Evolutionary conservation across 495 filamentous ascomycete species (phyloP).

Genomic region (Penicillium simplicissimum): DNA sequence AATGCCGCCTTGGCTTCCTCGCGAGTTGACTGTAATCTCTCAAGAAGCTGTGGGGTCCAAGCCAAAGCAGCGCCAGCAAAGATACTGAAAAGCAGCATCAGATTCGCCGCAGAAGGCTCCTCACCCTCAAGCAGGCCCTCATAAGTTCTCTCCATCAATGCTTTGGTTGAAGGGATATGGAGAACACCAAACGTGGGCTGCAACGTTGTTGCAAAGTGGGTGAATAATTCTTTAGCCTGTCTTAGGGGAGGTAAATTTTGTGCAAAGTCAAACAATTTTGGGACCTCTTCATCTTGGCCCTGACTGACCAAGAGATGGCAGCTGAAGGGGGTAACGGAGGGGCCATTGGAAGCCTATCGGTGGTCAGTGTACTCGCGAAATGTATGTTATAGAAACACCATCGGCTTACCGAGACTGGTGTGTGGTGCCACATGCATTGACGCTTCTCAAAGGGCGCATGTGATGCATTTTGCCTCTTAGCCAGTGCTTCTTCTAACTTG

Average conservation of each 20-base stretch:
- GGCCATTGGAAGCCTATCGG: slow-evolving; percentile 7
- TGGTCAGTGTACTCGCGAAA: background rate
- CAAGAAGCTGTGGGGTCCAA: slow-evolving; percentile 25
- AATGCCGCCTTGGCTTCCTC: slow-evolving; percentile 25
- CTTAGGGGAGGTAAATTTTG: slow-evolving; percentile 25
- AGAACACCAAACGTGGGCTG: slow-evolving; percentile 28
- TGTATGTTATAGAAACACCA: background rate
- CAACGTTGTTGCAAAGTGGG: slow-evolving; percentile 26
- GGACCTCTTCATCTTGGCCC: background rate
- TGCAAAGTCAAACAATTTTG: slow-evolving; percentile 9
- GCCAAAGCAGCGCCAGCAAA: slow-evolving; percentile 28
- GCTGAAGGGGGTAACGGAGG: slow-evolving; percentile 21
- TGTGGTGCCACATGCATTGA: background rate
- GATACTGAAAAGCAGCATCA: slow-evolving; percentile 28
- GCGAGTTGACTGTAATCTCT: slow-evolving; percentile 23
- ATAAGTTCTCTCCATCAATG: slow-evolving; percentile 27
- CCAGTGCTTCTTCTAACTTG: slow-evolving; percentile 16
- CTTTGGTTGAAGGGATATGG: slow-evolving; percentile 29
- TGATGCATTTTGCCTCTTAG: background rate
- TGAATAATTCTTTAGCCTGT: slow-evolving; percentile 27
- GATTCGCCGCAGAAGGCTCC: slow-evolving; percentile 9
- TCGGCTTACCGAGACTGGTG: background rate
- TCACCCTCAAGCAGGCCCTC: slow-evolving; percentile 22
- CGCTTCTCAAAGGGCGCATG: background rate
- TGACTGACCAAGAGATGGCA: slow-evolving; percentile 3